Base-by-base conservation (phyloP, 257 asterid genomes). In the Rehmannia glutinosa region DNA sequence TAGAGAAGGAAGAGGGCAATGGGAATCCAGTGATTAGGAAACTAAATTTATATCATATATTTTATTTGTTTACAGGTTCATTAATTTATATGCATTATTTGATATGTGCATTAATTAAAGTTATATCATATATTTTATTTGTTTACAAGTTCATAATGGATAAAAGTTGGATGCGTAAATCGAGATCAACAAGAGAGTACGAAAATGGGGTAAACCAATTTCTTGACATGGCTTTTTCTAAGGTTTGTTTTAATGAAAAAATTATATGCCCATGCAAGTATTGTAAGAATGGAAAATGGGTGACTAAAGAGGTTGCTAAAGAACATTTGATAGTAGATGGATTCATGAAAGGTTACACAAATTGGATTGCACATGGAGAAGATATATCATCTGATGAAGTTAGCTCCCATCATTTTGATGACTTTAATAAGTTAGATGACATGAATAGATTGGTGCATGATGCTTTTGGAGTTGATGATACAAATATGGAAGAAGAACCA, bases 161-260 rank as follows among this genome's bases (percentile, higher is more conserved):
- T 30, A 62, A 62, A 7, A 45, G 56, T 45, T 62, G 69, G 69
- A 62, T 62, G 69, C 32, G 11, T n/a, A 61, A 61, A 41, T 8
- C 35, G 12, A 61, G 67, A 8, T 62, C 33, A n/a, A 13, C 69
- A 32, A 63, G 5, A 10, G 28, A 63, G 27, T 63, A 61, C 21
- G 5, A 21, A 10, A 51, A 7, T 20, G 57, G 57, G 57, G 0
- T 51, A 21, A 21, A 23, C 3, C 7, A 51, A 20, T 51, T 51
- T 23, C 57, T 51, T 51, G 57, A 51, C 0, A 51, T 51, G 57
- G 17, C 57, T 51, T 51, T 51, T 50, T 3, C 9, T 50, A 50
- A 50, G 1, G 30, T 21, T 5, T 17, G 30, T 21, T 2, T 19
- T 1, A 8, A 4, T 50, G 56, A 13, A 1, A 50, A 3, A 1